Percentiles rank a stretch among this genome's conserved stretches.
Conservation (phyloP, 1,284 basidiomycete genomes). For the Schizophyllum commune region DNA sequence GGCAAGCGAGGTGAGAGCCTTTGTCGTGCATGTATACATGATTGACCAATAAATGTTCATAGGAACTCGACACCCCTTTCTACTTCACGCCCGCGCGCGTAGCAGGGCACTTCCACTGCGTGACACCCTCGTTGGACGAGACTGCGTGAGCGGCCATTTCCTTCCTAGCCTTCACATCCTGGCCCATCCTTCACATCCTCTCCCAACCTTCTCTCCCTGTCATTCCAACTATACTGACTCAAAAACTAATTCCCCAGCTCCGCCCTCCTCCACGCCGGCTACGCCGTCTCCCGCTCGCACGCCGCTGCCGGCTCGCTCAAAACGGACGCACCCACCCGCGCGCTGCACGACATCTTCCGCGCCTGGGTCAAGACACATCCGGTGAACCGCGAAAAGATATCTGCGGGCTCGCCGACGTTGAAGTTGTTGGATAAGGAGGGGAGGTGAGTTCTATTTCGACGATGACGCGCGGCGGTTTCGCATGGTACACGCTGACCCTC, state of each 20-base stretch:
- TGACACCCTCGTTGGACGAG: slow-evolving; percentile 68
- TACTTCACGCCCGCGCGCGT: slow-evolving; percentile 89
- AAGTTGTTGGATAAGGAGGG: slow-evolving; percentile 58
- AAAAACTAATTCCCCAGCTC: slow-evolving; percentile 46
- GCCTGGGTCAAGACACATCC: slow-evolving; percentile 79
- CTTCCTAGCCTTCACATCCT: not conserved
- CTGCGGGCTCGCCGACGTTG: slow-evolving; percentile 62
- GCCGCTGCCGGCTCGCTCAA: slow-evolving; percentile 87
- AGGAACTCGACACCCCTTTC: slow-evolving; percentile 82
- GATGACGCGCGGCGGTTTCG: slow-evolving; percentile 1
- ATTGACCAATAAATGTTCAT: slow-evolving; percentile 4
- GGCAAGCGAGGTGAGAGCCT: slow-evolving; percentile 66
- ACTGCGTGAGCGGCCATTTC: slow-evolving; percentile 51
- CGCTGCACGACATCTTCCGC: slow-evolving; percentile 80
- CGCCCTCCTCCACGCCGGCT: slow-evolving; percentile 82
- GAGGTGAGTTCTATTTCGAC: slow-evolving; percentile 37
- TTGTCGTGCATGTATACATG: not conserved
- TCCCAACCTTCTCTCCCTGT: not conserved
- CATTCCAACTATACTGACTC: not conserved
- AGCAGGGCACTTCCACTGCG: slow-evolving; percentile 77
- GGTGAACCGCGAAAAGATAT: slow-evolving; percentile 76
- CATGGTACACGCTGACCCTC: slow-evolving; percentile 5
- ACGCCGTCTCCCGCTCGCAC: slow-evolving; percentile 85
- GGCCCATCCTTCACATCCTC: not conserved
- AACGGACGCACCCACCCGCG: slow-evolving; percentile 70